Base-by-base conservation (phyloP, 129 eudicot genomes). In the Kitagawia praeruptora region DNA sequence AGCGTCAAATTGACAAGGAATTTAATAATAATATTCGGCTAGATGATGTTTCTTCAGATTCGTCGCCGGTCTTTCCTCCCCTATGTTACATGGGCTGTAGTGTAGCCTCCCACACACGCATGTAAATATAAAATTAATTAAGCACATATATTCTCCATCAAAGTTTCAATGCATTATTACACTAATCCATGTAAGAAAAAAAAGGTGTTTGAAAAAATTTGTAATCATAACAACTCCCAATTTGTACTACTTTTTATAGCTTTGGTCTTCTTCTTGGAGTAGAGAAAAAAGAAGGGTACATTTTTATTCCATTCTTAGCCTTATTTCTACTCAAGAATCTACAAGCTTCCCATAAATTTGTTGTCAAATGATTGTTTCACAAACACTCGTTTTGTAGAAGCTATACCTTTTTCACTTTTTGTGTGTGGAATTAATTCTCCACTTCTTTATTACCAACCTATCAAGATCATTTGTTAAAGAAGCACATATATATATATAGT, bases 1-100 rank as follows among this genome's bases (percentile, higher is more conserved):
- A 61, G 69, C 1, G 14, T 58, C 1, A 23, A 58, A 23, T 23
- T 23, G 66, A 58, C 13, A 54, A 58, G 66, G 28, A 58, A 9
- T 23, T 21, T 2, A 73, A 40, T 11, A 23, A 9, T 23, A 73
- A 81, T 40, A 77, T 78, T 82, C 54, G 89, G 81, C 84, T 74
- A 64, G 83, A 80, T 89, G 88, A 91, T 86, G 92, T 80, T 82
- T 83, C 84, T 78, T 85, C 86, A 86, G 91, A 91, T 91, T 91
- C 97, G 87, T 85, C 95, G 98, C 93, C 97, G 97, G 82, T 85
- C 69, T 91, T 89, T 83, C 78, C 97, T 91, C 96, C 77, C 77
- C 86, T 86, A 76, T 87, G 89, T 90, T 44, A 75, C 72, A 64
- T 31, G 2, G 7, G 0, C 70, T 3, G 14, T 11, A 31, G 34